These are phyloP conservation scores for Termitomyces sp. DNA, from an alignment of 768 basidiomycete species.

Conservation along the genomic window DNA sequence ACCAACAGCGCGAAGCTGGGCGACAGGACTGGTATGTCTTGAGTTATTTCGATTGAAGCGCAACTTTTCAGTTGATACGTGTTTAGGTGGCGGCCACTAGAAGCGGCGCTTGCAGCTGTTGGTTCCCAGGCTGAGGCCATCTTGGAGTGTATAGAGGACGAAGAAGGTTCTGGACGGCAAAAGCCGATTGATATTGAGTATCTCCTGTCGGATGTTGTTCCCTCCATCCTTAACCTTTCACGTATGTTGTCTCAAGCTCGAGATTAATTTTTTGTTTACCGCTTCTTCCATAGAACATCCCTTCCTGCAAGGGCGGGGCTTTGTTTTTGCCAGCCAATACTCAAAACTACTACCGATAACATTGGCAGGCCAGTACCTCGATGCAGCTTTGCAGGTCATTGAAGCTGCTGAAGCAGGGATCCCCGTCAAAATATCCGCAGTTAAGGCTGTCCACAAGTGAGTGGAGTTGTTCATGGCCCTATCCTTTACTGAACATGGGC, in stretches of 20 bases:
- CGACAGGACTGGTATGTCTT: conserved; percentile 58
- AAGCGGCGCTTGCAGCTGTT: conserved; percentile 77
- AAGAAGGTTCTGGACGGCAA: conserved; percentile 56
- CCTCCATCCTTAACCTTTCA: conserved; percentile 64
- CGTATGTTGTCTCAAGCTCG: conserved; percentile 43
- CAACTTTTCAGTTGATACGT: not conserved
- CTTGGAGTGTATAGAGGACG: conserved; percentile 74
- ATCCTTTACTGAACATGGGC: conserved; percentile 3
- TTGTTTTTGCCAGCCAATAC: conserved; percentile 92
- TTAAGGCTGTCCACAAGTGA: conserved; percentile 91
- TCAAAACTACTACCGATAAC: conserved; percentile 67
- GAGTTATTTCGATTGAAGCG: not conserved
- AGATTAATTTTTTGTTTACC: not conserved
- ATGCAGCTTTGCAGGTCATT: conserved; percentile 82
- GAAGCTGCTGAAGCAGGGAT: conserved; percentile 67
- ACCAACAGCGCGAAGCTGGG: conserved; percentile 50
- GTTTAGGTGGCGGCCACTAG: conserved; percentile 87
- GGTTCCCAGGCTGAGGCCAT: conserved; percentile 80
- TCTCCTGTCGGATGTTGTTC: conserved; percentile 76
- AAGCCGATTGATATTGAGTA: conserved; percentile 76
- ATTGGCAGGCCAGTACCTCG: conserved; percentile 81
- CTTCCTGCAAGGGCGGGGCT: conserved; percentile 92
- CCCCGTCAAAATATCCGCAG: conserved; percentile 93
- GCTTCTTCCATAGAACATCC: conserved; percentile 57
- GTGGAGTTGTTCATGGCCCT: conserved; percentile 17